Evolutionary conservation across 352 stramenopile species (phyloP).

Genomic region (Thraustochytrium striatum): DNA sequence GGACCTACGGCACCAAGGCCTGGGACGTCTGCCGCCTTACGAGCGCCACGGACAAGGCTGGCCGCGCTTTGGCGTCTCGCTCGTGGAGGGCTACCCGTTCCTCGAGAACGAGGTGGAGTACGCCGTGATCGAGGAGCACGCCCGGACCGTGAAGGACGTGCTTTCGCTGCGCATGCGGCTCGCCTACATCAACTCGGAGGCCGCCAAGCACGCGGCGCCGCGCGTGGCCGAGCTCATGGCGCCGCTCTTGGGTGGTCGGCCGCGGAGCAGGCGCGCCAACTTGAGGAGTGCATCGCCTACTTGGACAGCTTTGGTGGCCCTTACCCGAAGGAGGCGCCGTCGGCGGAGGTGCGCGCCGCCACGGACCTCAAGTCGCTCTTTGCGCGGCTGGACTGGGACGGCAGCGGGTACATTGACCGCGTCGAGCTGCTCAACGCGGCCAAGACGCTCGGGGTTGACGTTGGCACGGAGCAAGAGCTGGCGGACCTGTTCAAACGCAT

Average conservation of each 20-base stretch:
- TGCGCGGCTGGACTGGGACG: slow-evolving; percentile 8
- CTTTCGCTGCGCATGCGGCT: slow-evolving; percentile 82
- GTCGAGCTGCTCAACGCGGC: slow-evolving; percentile 26
- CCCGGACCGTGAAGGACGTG: slow-evolving; percentile 81
- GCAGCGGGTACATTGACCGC: slow-evolving; percentile 22
- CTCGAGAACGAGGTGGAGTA: slow-evolving; percentile 84
- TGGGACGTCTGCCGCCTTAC: slow-evolving; percentile 87
- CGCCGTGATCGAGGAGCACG: slow-evolving; percentile 84
- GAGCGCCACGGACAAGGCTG: slow-evolving; percentile 66
- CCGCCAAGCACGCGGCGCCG: slow-evolving; percentile 67
- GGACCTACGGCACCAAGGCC: slow-evolving; percentile 89
- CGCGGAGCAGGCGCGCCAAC: not conserved
- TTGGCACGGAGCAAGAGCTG: not conserved
- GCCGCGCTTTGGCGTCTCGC: slow-evolving; percentile 63
- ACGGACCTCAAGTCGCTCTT: slow-evolving; percentile 19
- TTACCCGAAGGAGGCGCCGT: not conserved
- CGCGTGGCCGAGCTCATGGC: slow-evolving; percentile 86
- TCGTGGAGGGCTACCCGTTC: slow-evolving; percentile 89
- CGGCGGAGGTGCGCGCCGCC: not conserved
- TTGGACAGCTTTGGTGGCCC: slow-evolving; percentile 24
- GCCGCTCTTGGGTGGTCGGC: slow-evolving; percentile 69
- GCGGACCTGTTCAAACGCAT: not conserved
- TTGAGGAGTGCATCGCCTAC: slow-evolving; percentile 4
- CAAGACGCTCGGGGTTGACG: slow-evolving; percentile 13
- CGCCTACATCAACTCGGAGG: slow-evolving; percentile 82